These are phyloP conservation scores for Hymenotorrendiella dingleyae DNA, from an alignment of 2,329 filamentous ascomycete genomes.

Conservation along the genomic window DNA sequence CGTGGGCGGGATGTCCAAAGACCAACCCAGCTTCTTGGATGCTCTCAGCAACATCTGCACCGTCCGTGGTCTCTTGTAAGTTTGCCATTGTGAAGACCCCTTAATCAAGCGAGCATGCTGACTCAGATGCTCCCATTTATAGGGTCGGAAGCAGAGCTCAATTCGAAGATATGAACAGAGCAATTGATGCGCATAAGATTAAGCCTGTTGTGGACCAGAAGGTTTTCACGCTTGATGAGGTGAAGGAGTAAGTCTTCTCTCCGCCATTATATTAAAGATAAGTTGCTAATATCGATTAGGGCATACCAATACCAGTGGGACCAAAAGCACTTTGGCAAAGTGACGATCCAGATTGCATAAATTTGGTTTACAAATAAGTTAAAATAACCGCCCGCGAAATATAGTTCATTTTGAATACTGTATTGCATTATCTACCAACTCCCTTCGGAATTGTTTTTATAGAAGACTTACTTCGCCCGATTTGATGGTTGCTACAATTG, in stretches of 20 bases:
- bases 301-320: conserved; percentile 46
- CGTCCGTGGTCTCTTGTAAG: conserved; percentile 40
- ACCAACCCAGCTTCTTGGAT: conserved; percentile 30
- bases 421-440: too few species aligned
- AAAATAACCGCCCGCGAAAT: too few species aligned
- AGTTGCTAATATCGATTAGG: too few species aligned
- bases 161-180: conserved; percentile 31
- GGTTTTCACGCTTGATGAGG: conserved; percentile 40
- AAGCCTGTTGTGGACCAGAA: conserved; percentile 42
- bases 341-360: conserved; percentile 34
- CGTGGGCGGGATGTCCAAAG: conserved; percentile 24
- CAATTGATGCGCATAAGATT: conserved; percentile 42
- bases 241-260: conserved; percentile 35
- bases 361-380: too few species aligned
- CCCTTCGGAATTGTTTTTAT: too few species aligned
- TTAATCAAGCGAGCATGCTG: too few species aligned
- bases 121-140: too few species aligned
- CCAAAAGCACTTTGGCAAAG: conserved; percentile 45
- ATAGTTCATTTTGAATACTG: too few species aligned
- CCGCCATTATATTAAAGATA: too few species aligned
- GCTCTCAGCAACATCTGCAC: conserved; percentile 33
- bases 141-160: not conserved
- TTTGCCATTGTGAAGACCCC: too few species aligned
- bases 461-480: too few species aligned
- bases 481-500: too few species aligned